Base-by-base conservation (phyloP, 176 grass and related monocot genomes). In the Thalia dealbata region DNA sequence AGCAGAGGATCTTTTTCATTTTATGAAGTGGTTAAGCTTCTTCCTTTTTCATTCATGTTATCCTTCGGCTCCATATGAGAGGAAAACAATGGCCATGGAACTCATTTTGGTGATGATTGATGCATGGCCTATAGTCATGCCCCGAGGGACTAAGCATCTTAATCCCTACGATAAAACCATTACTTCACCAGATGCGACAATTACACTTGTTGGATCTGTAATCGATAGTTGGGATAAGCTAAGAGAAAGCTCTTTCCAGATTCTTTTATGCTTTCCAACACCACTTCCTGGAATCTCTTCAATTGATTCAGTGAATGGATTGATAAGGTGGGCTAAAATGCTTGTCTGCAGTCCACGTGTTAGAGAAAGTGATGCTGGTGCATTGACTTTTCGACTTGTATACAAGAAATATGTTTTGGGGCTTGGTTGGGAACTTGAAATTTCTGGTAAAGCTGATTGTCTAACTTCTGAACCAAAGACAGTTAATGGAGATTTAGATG, bases 61-160 rank as follows among this genome's bases (percentile, higher is more conserved):
- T 71, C 93, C 93, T 52, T 97, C 93, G 54, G 93, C 87, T 58
- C 93, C 93, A 79, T 97, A 97, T 72, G 93, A 97, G 82, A 92
- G 93, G 71, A 97, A 90, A 97, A 92, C 85, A 75, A 97, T 92
- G 82, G 89, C 93, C 84, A 97, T 97, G 93, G 87, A 92, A 69
- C 87, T 97, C 81, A 97, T 97, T 74, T 83, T 97, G 81, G 92
- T 78, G 78, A 79, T 92, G 81, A n/a, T 92, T 62, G 87, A 97
- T 78, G 86, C 86, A 72, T 97, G 93, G 93, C 93, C 93, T 76
- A 82, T 90, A 86, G 72, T 80, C 67, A 73, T 56, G 10, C 79
- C 84, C 54, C 82, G 87, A 83, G 84, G 88, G 72, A 90, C 81
- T 80, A 59, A 67, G 54, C 68, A 75, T 82, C 52, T 97, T 69